A percentile compares a stretch with the other conserved stretches of the same genome.
These are phyloP conservation scores for Neofusicoccum sp. DNA, from an alignment of 2,329 filamentous ascomycete species.

Conservation along the genomic window DNA sequence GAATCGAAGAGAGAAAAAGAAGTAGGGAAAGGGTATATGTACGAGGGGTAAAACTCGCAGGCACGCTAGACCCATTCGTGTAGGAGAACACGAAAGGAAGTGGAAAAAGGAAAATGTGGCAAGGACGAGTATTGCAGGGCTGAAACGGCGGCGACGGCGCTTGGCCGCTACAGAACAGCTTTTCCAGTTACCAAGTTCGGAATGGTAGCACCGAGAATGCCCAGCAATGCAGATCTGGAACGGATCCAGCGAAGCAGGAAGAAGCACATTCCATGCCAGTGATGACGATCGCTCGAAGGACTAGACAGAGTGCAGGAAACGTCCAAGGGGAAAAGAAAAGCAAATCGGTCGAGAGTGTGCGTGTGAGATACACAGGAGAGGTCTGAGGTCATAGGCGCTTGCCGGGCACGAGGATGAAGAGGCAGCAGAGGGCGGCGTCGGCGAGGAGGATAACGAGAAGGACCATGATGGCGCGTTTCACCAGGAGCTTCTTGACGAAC, in stretches of 20 bases:
- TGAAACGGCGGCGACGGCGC: no score
- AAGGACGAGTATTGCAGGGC: no score
- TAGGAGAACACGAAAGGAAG: not conserved
- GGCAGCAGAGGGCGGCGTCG: constrained; percentile 76
- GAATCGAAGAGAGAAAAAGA: not conserved
- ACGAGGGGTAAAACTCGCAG: not conserved
- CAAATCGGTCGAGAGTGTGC: not conserved
- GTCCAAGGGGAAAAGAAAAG: not conserved
- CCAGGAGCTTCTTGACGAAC: constrained; percentile 82
- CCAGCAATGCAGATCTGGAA: no score
- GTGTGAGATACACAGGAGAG: no score
- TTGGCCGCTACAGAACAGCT: no score
- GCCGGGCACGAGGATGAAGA: constrained; percentile 95
- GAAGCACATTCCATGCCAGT: no score
- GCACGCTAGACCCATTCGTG: not conserved
- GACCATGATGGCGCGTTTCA: constrained; percentile 79
- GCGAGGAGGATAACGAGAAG: constrained; percentile 71
- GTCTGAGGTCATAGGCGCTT: constrained; percentile 62
- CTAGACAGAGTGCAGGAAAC: no score
- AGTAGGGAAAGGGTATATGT: not conserved
- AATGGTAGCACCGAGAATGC: no score
- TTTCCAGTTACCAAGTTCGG: no score
- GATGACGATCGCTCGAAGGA: no score
- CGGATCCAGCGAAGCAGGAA: no score
- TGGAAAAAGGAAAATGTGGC: not conserved